phyloP scores from a whole-genome alignment of 2,329 filamentous ascomycete species.

The Phaeomoniella chlamydospora region DNA sequence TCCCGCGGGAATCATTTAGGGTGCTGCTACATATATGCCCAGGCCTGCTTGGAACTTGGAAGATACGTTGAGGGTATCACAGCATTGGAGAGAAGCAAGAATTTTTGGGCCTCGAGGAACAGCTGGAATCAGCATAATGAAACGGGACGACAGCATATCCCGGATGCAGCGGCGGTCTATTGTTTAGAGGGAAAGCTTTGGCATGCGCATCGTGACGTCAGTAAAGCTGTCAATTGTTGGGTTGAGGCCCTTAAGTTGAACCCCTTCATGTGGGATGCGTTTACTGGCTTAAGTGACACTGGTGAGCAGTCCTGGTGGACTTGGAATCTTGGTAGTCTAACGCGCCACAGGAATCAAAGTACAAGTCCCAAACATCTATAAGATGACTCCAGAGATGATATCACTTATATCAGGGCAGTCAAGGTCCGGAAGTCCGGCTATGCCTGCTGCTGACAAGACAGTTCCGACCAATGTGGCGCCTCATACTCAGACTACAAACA shows the following conservation, averaged over 20 bases:
- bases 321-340: neutral
- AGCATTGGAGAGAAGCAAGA: constrained; percentile 68
- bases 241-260: constrained; percentile 81
- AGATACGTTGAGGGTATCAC: constrained; percentile 67
- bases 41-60: constrained; percentile 69
- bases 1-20: constrained; percentile 63
- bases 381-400: constrained; percentile 50
- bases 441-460: constrained; percentile 17
- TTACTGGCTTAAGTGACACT: constrained; percentile 72
- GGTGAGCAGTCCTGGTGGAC: constrained; percentile 22
- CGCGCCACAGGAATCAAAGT: constrained; percentile 53
- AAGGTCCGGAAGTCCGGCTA: constrained; percentile 12
- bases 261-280: constrained; percentile 97
- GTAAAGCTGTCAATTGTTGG: constrained; percentile 73
- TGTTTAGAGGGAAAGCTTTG: constrained; percentile 81
- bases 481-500: constrained; percentile 21
- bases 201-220: constrained; percentile 62
- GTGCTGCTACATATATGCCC: constrained; percentile 83
- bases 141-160: constrained; percentile 55
- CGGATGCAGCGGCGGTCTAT: constrained; percentile 71
- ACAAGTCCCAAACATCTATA: constrained; percentile 76
- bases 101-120: constrained; percentile 61
- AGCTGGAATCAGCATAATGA: constrained; percentile 73
- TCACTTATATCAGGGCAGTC: constrained; percentile 27
- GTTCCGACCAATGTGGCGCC: constrained; percentile 16